These are phyloP conservation scores for Nicotiana attenuata DNA, from an alignment of 257 asterid species.

Conservation along the genomic window DNA sequence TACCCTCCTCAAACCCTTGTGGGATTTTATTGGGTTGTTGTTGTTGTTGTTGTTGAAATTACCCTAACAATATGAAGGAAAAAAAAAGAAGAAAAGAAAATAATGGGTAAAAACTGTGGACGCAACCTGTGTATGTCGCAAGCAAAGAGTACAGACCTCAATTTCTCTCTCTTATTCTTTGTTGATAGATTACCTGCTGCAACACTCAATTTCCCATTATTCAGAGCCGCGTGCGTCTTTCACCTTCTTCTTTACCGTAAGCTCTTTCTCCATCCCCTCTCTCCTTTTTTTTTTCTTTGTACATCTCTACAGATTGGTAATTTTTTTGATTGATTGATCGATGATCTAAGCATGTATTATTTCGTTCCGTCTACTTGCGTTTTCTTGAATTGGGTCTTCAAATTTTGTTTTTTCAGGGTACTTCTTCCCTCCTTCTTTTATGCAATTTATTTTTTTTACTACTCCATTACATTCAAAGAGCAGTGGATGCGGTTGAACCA, in stretches of 20 bases:
- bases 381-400: neutral
- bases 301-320: neutral
- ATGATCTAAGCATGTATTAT: neutral
- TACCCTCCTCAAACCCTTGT: too few species aligned
- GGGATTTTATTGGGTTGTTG: too few species aligned
- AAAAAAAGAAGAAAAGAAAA: too few species aligned
- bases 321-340: neutral
- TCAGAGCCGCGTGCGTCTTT: conserved; percentile 40
- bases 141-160: conserved; percentile 2
- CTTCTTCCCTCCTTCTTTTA: neutral
- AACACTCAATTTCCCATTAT: conserved; percentile 36
- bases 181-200: conserved; percentile 17
- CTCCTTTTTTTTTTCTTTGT: neutral
- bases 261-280: conserved; percentile 8
- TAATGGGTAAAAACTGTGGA: neutral
- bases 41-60: too few species aligned
- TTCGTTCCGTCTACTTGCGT: neutral
- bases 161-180: neutral
- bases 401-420: neutral
- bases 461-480: neutral
- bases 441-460: neutral
- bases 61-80: too few species aligned
- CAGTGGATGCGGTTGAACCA: neutral
- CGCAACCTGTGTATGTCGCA: conserved; percentile 9
- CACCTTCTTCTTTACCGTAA: conserved; percentile 25